phyloP scores from a whole-genome alignment of 2,329 filamentous ascomycete genomes.

The Fusarium sp. region DNA sequence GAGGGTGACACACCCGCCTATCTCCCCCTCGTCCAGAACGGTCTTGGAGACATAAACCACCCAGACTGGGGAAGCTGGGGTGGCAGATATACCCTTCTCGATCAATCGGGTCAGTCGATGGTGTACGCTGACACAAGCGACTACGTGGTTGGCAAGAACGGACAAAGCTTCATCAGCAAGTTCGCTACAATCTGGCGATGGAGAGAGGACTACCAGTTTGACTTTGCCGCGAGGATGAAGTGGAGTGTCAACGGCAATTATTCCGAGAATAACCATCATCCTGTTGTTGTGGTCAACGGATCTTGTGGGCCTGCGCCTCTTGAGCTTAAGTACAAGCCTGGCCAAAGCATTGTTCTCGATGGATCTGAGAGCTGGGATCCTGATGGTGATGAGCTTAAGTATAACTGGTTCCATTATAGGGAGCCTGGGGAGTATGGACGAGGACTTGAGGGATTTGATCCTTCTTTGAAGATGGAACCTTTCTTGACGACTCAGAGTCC shows the following conservation, averaged over 20 bases:
- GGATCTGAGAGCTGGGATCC: conserved; percentile 7
- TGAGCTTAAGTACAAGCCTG: background rate
- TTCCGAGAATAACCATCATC: background rate
- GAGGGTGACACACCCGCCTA: conserved; percentile 22
- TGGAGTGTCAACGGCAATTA: conserved; percentile 13
- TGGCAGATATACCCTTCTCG: conserved; percentile 9
- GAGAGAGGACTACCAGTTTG: conserved; percentile 17
- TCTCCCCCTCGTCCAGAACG: conserved; percentile 1
- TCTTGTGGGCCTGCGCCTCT: background rate
- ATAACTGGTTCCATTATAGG: conserved; percentile 9
- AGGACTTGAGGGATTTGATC: conserved; percentile 9
- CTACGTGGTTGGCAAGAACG: conserved; percentile 2
- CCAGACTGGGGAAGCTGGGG: conserved; percentile 29
- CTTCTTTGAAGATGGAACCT: background rate
- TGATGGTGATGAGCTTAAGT: background rate
- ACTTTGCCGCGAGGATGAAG: conserved; percentile 25
- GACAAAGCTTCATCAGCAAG: conserved; percentile 5
- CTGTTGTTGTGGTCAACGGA: background rate
- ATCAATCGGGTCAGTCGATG: background rate
- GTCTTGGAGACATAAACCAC: conserved; percentile 2
- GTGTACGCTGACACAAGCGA: conserved; percentile 19
- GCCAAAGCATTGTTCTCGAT: background rate
- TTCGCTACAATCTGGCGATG: conserved; percentile 27
- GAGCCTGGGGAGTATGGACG: conserved; percentile 12
- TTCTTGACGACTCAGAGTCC: background rate